Evolutionary conservation across 192 early-diverging fungal species (phyloP).

Genomic region (Jimgerdemannia flammicorona): DNA sequence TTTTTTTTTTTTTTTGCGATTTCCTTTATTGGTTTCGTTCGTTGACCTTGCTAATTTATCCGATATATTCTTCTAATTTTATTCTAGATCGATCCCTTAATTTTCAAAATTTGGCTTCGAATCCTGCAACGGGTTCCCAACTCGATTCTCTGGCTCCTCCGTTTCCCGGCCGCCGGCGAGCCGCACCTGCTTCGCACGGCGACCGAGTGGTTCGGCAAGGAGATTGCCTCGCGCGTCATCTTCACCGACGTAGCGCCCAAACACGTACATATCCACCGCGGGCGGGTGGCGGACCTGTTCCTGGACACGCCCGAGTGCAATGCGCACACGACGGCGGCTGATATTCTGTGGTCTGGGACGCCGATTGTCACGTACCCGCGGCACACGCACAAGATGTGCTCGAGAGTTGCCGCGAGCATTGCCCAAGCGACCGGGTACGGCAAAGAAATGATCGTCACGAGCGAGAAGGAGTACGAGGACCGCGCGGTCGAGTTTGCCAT

Average conservation of each 20-base stretch:
- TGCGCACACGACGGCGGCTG: slow-evolving; percentile 93
- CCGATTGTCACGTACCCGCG: slow-evolving; percentile 89
- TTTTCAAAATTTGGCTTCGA: slow-evolving; percentile 81
- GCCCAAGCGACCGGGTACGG: slow-evolving; percentile 77
- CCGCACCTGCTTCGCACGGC: slow-evolving; percentile 69
- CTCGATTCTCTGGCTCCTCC: slow-evolving; percentile 85
- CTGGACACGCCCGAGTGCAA: slow-evolving; percentile 97
- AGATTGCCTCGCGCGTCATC: slow-evolving; percentile 75
- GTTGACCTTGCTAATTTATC: no score
- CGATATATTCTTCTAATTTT: no score
- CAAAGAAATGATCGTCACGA: slow-evolving; percentile 59
- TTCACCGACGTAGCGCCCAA: slow-evolving; percentile 86
- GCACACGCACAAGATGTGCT: slow-evolving; percentile 88
- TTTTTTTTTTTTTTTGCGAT: neutral
- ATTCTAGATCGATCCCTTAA: slow-evolving; percentile 74
- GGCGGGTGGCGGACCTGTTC: slow-evolving; percentile 87
- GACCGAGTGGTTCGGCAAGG: slow-evolving; percentile 64
- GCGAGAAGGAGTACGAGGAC: slow-evolving; percentile 63
- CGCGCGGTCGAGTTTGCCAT: slow-evolving; percentile 59
- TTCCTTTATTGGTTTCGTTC: no score
- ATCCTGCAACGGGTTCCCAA: slow-evolving; percentile 81
- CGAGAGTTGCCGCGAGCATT: slow-evolving; percentile 84
- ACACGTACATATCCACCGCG: slow-evolving; percentile 88
- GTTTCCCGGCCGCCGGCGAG: slow-evolving; percentile 88
- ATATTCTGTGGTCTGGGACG: slow-evolving; percentile 93